phyloP scores from a whole-genome alignment of 805 yeast species.

The Kazachstania kunashirensis region DNA sequence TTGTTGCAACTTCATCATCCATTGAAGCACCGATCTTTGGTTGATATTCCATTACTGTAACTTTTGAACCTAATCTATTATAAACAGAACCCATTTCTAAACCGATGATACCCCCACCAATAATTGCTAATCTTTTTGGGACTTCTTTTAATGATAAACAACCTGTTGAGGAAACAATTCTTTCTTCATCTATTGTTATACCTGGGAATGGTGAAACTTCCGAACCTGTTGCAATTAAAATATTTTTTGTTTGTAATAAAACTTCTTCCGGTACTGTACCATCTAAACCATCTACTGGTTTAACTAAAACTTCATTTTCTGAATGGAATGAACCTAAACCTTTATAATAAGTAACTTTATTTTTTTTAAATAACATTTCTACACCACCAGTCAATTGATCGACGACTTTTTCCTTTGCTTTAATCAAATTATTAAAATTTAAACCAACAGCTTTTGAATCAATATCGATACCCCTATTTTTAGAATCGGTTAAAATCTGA shows the following conservation, averaged over 20 bases:
- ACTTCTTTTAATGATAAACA: conserved; percentile 74
- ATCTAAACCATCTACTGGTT: conserved; percentile 78
- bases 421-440: conserved; percentile 72
- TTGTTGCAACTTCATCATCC: conserved; percentile 92
- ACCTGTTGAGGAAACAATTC: conserved; percentile 95
- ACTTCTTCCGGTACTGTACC: conserved; percentile 54
- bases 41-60: conserved; percentile 87
- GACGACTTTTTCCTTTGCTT: conserved; percentile 87
- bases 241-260: conserved; percentile 67
- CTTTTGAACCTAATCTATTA: conserved; percentile 90
- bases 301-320: conserved; percentile 68
- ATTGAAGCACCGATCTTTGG: conserved; percentile 93
- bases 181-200: conserved; percentile 88
- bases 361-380: conserved; percentile 90
- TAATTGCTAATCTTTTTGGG: conserved; percentile 84
- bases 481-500: conserved; percentile 76
- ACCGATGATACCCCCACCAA: conserved; percentile 99
- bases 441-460: conserved; percentile 49
- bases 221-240: conserved; percentile 96
- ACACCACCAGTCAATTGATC: conserved; percentile 86
- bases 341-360: conserved; percentile 88
- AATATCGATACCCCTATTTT: conserved; percentile 83
- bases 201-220: conserved; percentile 99
- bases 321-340: conserved; percentile 84
- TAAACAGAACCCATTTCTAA: conserved; percentile 99